Conservation (phyloP, 331 rosid species). For the Telfairia occidentalis region DNA sequence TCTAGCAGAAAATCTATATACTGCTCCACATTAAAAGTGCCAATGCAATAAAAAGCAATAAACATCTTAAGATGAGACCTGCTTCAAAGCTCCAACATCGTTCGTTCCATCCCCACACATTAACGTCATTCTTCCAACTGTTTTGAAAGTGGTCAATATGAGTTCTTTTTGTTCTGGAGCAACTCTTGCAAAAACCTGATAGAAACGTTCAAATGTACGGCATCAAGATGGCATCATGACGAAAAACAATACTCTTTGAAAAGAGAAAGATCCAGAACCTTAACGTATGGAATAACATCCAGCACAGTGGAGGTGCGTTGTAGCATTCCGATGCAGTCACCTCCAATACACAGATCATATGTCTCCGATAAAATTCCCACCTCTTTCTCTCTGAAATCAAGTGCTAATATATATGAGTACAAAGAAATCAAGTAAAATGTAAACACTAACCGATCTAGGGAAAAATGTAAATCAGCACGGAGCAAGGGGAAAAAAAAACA, state of each 20-base stretch:
- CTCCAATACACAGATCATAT: slow-evolving; percentile 95
- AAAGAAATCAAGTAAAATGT: not conserved
- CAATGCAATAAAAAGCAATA: not conserved
- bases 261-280: slow-evolving; percentile 33
- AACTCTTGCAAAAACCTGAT: slow-evolving; percentile 94
- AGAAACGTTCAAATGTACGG: slow-evolving; percentile 10
- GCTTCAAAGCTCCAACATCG: slow-evolving; percentile 97
- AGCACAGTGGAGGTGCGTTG: slow-evolving; percentile 64
- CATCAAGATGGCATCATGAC: slow-evolving; percentile 18
- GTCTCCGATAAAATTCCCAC: slow-evolving; percentile 73
- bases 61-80: slow-evolving; percentile 31
- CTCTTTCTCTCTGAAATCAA: slow-evolving; percentile 56
- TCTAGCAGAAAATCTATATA: not conserved
- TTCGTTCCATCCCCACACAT: slow-evolving; percentile 99
- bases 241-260: slow-evolving; percentile 12
- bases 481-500: not conserved
- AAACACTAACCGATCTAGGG: not conserved
- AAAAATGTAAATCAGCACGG: not conserved
- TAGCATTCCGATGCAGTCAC: slow-evolving; percentile 88
- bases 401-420: not conserved
- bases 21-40: not conserved
- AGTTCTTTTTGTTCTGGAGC: slow-evolving; percentile 99
- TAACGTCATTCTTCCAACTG: slow-evolving; percentile 83
- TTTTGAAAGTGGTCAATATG: slow-evolving; percentile 85
- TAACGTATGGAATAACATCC: slow-evolving; percentile 71